Conservation (phyloP, 371 early-diverging fungal genomes). For the Nosema muscidifuracis region DNA sequence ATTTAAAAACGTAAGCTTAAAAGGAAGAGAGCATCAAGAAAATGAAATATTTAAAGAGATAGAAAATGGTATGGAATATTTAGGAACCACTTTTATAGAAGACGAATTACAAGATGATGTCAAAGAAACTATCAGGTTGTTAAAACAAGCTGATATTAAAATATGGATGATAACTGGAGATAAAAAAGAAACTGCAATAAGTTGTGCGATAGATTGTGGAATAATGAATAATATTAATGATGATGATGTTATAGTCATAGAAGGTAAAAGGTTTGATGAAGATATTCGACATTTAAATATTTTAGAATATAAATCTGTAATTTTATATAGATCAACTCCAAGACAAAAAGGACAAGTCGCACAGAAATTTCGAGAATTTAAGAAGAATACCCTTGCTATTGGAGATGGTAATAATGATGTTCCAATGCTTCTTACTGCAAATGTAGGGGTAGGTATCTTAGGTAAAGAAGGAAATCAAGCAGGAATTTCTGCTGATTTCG, state of each 20-base stretch:
- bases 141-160: slow-evolving; percentile 86
- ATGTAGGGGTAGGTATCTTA: slow-evolving; percentile 84
- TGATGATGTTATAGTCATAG: slow-evolving; percentile 1
- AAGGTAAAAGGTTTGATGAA: slow-evolving; percentile 27
- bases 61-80: slow-evolving; percentile 71
- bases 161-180: slow-evolving; percentile 99
- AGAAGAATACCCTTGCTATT: slow-evolving; percentile 72
- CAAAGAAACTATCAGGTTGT: slow-evolving; percentile 75
- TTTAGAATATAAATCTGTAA: slow-evolving; percentile 39
- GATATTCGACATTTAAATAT: slow-evolving; percentile 60
- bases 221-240: slow-evolving; percentile 29
- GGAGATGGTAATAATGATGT: slow-evolving; percentile 83
- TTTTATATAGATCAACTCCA: slow-evolving; percentile 72
- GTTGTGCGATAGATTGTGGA: slow-evolving; percentile 60
- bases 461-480: slow-evolving; percentile 93
- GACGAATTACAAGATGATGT: slow-evolving; percentile 93
- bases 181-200: slow-evolving; percentile 97
- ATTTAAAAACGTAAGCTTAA: slow-evolving; percentile 61
- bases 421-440: slow-evolving; percentile 87
- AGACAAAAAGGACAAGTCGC: slow-evolving; percentile 83
- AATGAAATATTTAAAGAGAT: slow-evolving; percentile 69
- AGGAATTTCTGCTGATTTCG: slow-evolving; percentile 84
- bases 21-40: slow-evolving; percentile 64
- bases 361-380: slow-evolving; percentile 71
- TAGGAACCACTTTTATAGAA: slow-evolving; percentile 96